Evolutionary conservation across 2,329 filamentous ascomycete genomes (phyloP).

Genomic region (Chaetothyriales sp.): DNA sequence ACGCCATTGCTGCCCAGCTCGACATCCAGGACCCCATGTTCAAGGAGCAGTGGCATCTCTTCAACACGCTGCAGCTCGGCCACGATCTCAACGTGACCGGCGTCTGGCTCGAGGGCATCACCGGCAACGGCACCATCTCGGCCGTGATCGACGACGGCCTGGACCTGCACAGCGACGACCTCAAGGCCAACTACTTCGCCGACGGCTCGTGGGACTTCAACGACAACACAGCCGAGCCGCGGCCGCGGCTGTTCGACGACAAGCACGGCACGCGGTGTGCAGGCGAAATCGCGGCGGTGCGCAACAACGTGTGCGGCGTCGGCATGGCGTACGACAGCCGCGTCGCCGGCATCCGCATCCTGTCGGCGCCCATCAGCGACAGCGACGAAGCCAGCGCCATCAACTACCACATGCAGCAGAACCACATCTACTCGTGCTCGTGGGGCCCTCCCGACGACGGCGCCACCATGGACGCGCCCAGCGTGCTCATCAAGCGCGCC

Average conservation of each 20-base stretch:
- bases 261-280: constrained; percentile 87
- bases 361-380: constrained; percentile 81
- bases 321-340: constrained; percentile 87
- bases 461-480: constrained; percentile 82
- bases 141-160: constrained; percentile 93
- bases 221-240: constrained; percentile 63
- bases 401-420: constrained; percentile 82
- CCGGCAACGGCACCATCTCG: constrained; percentile 74
- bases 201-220: constrained; percentile 95
- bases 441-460: constrained; percentile 97
- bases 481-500: constrained; percentile 72
- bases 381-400: constrained; percentile 83
- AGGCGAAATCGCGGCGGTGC: constrained; percentile 83
- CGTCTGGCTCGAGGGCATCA: constrained; percentile 81
- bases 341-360: constrained; percentile 80
- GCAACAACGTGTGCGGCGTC: constrained; percentile 86
- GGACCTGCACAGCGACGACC: constrained; percentile 87
- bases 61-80: constrained; percentile 65
- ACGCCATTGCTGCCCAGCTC: constrained; percentile 50
- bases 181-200: constrained; percentile 88
- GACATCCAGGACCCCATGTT: constrained; percentile 83
- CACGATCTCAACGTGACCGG: constrained; percentile 96
- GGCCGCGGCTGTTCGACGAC: constrained; percentile 71
- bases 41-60: constrained; percentile 85
- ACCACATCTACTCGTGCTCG: constrained; percentile 96